Base-by-base conservation (phyloP, 164 flowering plant species). In the Saururus chinensis region DNA sequence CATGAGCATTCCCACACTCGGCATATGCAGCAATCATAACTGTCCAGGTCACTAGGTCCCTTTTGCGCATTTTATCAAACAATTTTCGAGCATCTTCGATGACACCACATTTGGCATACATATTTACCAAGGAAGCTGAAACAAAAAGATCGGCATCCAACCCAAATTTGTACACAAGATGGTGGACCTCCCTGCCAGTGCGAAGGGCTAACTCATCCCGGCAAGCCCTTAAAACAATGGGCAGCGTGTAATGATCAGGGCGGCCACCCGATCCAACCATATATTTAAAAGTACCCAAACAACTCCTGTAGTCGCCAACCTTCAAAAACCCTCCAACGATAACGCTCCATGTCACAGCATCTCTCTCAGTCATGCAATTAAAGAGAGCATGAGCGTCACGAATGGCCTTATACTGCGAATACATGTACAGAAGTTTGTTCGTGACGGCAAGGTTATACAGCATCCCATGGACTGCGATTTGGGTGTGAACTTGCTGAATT, bases 11-110 rank as follows among this genome's bases (percentile, higher is more conserved):
- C 59, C 79, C 80, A 60, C 66, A 67, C 35, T 81, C 84, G 0
- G 82, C 84, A 71, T 67, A 80, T 0, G 66, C 84, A 12, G 76
- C 75, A 53, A 82, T 75, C 83, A 84, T 81, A 13, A 79, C 81
- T 4, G 86, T 84, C 83, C 84, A 82, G 4, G 82, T 67, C 5
- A 80, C 79, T 59, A 77, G 69, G 51, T 77, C 89, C 68, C 66
- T 81, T 4, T 57, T 68, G 0, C 22, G 67, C 84, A 84, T 84
- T 64, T 61, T 62, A 67, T 76, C 81, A 57, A 83, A 83, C 80
- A 83, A 13, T 12, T 54, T 63, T 17, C 72, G 59, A 24, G 88
- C 80, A 63, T 79, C 80, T 7, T 80, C 76, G 35, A 74, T 60
- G 6, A 30, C 69, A 45, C 69, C 65, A 56, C 82, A 81, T 61